Evolutionary conservation across 2,329 filamentous ascomycete species (phyloP), one percentile per base, ranked within the genome.

Genomic region (Penicillium nordicum): DNA sequence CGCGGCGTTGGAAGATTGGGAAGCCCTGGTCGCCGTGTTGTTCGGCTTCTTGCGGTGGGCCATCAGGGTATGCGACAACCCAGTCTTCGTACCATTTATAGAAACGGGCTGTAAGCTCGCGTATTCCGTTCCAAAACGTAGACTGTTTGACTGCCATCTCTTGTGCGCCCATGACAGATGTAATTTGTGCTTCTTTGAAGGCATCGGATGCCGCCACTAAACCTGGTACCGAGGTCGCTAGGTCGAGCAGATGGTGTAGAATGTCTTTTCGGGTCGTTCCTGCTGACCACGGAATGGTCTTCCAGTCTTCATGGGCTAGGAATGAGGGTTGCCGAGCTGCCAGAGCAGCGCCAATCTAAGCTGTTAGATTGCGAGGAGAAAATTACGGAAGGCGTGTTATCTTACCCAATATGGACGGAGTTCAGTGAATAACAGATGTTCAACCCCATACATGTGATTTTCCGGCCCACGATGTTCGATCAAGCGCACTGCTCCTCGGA

Each of bases 351-450:
- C 65, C 70, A 46, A 72, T 66, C 71, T 73, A 30, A 18, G 25
- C 47, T 18, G 44, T 57, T 45, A 61, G 49, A 50, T 21, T 14
- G 7, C 10, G 25, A 38, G 14, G 12, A 38, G 14, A 5, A 29
- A 32, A 40, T 23, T n/a, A 4, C 4, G 1, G 8, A 30, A 29
- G n/a, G 11, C 5, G 2, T 12, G 16, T 21, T 2, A 41, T 58
- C 67, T 51, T 65, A 74, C 72, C 72, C 72, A 75, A 49, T 74
- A 75, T 12, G 73, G 73, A 25, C 73, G 67, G 25, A 75, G 61
- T 46, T 75, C 73, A 3, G 72, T 71, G 44, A 72, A 75, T 7
- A 74, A 52, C 4, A 73, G 58, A 62, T 75, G 73, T 46, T 75
- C 73, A 3, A 75, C 70, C 1, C 73, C 73, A 55, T 72, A 70